Base-by-base conservation (phyloP, 139 green algal species). In the Nannochloris sp. region DNA sequence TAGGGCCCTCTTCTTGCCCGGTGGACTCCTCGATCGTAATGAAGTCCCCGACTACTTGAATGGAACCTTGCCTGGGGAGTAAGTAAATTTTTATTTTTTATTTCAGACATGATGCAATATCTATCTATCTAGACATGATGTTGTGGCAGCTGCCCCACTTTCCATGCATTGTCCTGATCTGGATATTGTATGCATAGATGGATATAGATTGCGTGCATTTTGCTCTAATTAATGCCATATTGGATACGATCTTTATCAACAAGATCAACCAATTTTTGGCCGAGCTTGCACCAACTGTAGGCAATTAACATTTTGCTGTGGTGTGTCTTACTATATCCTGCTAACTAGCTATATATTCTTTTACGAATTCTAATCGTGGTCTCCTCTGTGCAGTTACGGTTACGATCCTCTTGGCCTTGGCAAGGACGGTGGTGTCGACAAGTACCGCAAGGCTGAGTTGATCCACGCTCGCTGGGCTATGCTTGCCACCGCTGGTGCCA, bases 391-490 rank as follows among this genome's bases (percentile, higher is more conserved):
- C 81, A 92, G 86, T 81, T 95, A 95, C 68, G 88, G 88, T 73
- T 96, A 96, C 59, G 90, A 96, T 76, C 90, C 90, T 23, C 83
- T 96, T 51, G 83, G 85, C 64, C 88, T 98, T 60, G 93, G 90
- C 71, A 89, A 92, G 75, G 83, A 97, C 75, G 44, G 72, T 39
- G 89, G 65, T 4, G 77, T 97, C 29, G 87, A 76, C 29, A 95
- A 95, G 85, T 96, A 96, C 87, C 81, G 83, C 29, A 80, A 67
- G 54, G 88, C 91, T 66, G 92, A 98, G 85, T 78, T 98, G 48
- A 69, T 97, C 69, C 92, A 98, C 69, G 90, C 85, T 10, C 87
- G 92, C 51, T 98, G 92, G 92, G 92, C 92, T 54, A 98, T 98
- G 92, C 89, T 98, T 95, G 92, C 85, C 42, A 89, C 89, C 33